phyloP scores from a whole-genome alignment of 2,329 filamentous ascomycete species.

The Aureobasidium sp. region DNA sequence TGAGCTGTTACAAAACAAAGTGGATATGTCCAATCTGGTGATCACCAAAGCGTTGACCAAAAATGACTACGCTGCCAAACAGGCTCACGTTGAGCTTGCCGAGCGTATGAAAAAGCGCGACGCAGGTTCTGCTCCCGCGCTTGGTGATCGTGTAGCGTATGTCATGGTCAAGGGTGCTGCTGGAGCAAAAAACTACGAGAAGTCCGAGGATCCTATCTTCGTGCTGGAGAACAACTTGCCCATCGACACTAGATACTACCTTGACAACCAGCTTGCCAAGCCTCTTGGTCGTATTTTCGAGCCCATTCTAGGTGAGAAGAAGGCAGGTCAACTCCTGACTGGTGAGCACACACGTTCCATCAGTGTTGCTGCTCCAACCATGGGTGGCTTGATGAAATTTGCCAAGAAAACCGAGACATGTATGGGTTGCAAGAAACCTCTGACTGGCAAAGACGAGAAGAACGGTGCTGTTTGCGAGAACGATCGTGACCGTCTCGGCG shows the following conservation, averaged over 20 bases:
- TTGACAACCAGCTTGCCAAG: constrained; percentile 96
- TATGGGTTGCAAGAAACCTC: constrained; percentile 97
- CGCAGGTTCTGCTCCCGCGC: constrained; percentile 79
- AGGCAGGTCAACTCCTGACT: constrained; percentile 74
- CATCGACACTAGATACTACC: constrained; percentile 96
- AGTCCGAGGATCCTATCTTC: constrained; percentile 93
- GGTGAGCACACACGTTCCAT: constrained; percentile 95
- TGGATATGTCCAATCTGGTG: constrained; percentile 98
- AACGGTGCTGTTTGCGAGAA: constrained; percentile 81
- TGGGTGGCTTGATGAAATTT: constrained; percentile 97
- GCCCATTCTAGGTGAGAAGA: constrained; percentile 89
- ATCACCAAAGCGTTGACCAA: constrained; percentile 97
- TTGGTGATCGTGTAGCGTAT: constrained; percentile 95
- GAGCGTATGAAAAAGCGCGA: constrained; percentile 97
- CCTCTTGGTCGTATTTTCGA: constrained; percentile 94
- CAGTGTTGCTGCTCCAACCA: constrained; percentile 78
- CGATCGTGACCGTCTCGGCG: constrained; percentile 75
- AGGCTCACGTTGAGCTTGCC: constrained; percentile 92
- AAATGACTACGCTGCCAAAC: constrained; percentile 78
- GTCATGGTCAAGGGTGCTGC: constrained; percentile 91
- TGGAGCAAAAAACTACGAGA: constrained; percentile 91
- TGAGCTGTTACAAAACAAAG: constrained; percentile 89
- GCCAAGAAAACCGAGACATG: constrained; percentile 96
- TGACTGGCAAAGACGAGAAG: constrained; percentile 68
- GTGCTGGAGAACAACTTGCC: constrained; percentile 96